Evolutionary conservation across 2,329 filamentous ascomycete species (phyloP), one percentile per base, ranked within the genome.

Genomic region (Aureobasidium leucospermi): DNA sequence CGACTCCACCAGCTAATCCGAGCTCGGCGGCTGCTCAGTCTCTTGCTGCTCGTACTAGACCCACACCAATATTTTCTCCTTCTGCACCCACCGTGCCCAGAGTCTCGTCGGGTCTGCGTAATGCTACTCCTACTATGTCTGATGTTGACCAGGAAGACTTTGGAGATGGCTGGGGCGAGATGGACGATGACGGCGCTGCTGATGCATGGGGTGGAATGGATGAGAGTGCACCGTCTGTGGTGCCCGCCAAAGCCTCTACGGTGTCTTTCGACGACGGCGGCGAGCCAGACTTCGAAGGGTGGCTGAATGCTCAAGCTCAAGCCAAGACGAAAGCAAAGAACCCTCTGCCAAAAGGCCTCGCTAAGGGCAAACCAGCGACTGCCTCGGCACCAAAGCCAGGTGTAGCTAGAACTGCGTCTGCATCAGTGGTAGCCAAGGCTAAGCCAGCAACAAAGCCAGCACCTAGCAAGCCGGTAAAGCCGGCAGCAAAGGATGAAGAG

Each of bases 271-370:
- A 93, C 61, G 91, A 96, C 66, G 85, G 88, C 29, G 86, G 87
- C 2, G 93, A 99, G 71, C 93, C 93, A 0, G 94, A 97, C 72
- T 97, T 99, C 73, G 93, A 91, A 5, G 92, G 91, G 5, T 97
- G 94, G 92, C 74, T 97, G 23, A 91, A 90, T 11, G 91, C 92
- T 11, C 90, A 96, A 70, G 85, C 88, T 6, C 81, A 86, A 63
- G 83, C 88, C 63, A 96, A 95, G 76, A 80, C 80, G 67, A 72
- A 61, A 56, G 70, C 59, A 1, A 81, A 80, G 66, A 94, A 89
- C 65, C 76, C 86, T 2, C 70, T 97, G 58, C 92, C 93, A 0
- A 99, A 96, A 74, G 93, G 93, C 0, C 71, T 97, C 29, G 75
- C 79, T 1, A 96, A 95, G 73, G 75, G 74, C 61, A 68, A 73